Evolutionary conservation across 441 rosid genomes (phyloP), one percentile per base, ranked within the genome.

Genomic region (Geranium incanum): DNA sequence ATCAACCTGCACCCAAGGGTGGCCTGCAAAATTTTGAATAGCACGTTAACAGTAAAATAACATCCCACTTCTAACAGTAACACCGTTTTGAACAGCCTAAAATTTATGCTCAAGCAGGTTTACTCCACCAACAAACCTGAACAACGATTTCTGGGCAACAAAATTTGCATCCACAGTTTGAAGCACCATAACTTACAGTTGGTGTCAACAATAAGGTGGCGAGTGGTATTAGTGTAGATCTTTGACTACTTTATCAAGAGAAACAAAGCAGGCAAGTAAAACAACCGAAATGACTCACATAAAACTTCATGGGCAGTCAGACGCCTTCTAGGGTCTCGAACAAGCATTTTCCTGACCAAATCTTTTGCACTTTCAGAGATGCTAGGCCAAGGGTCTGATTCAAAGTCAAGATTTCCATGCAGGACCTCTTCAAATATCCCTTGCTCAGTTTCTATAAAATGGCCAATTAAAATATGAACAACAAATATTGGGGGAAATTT

Each of bases 311-410:
- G 91, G 33, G 97, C 98, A 48, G 85, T 88, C 80, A 87, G 72
- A 74, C 98, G 86, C 75, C 83, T 81, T 80, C 71, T 89, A 13
- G 98, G 97, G 76, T 94, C 97, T 28, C 98, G 89, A 68, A 83
- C 81, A 74, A 94, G 98, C 98, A 94, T 94, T 84, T 70, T 88
- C 81, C 86, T 84, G 70, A 94, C 96, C 68, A 94, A 83, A 81
- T 91, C 96, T 79, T 91, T 94, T 0, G 96, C 98, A 68, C 97
- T 85, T 70, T 94, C 97, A 50, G 98, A 90, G 76, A 94, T 87
- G 74, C 83, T 84, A 72, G 98, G 98, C 98, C 98, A 94, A 60
- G 98, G 97, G 72, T 90, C 95, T 12, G 98, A 84, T 5, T 81
- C 78, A 72, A 94, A 94, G 86, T 94, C 98, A 69, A 94, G 98